A percentile compares a stretch with the other conserved stretches of the same genome.
These are phyloP conservation scores for Eustoma russellianum DNA, from an alignment of 257 asterid genomes.

Conservation along the genomic window DNA sequence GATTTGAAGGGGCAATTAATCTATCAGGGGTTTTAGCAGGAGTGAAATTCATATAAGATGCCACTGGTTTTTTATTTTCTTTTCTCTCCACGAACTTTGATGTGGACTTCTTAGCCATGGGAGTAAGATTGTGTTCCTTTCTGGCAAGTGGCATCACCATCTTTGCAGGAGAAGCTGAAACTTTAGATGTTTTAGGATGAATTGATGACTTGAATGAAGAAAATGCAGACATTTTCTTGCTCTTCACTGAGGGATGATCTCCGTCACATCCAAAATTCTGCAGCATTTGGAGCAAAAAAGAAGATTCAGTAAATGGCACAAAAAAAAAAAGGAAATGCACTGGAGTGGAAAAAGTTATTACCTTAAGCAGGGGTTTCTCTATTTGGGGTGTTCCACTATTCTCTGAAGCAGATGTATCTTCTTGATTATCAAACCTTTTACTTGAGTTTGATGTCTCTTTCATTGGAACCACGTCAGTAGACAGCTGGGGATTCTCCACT, in stretches of 20 bases:
- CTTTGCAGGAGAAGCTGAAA: conserved; percentile 36
- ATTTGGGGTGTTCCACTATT: conserved; percentile 41
- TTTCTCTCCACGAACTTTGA: conserved; percentile 21
- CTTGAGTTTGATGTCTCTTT: conserved; percentile 16
- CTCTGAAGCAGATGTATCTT: conserved; percentile 41
- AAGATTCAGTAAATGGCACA: not conserved
- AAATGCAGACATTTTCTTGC: conserved; percentile 45
- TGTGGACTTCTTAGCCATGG: conserved; percentile 25
- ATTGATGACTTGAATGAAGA: conserved; percentile 43
- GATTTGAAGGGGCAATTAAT: conserved; percentile 20
- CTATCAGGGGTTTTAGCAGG: conserved; percentile 40
- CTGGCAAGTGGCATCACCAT: conserved; percentile 33
- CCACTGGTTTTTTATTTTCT: conserved; percentile 45
- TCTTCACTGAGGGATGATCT: conserved; percentile 36
- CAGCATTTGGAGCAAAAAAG: conserved; percentile 1
- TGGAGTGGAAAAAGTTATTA: not conserved
- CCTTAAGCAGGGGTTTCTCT: conserved; percentile 79
- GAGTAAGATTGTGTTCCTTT: conserved; percentile 32
- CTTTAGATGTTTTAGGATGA: conserved; percentile 31
- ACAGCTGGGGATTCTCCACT: no score
- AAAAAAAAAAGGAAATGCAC: not conserved
- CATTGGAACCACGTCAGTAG: conserved; percentile 6
- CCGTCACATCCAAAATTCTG: conserved; percentile 30
- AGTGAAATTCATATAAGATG: conserved; percentile 30
- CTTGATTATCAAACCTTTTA: conserved; percentile 18